These are phyloP conservation scores for Stephanodiscus minutulus DNA, from an alignment of 108 stramenopile genomes.

Conservation along the genomic window DNA sequence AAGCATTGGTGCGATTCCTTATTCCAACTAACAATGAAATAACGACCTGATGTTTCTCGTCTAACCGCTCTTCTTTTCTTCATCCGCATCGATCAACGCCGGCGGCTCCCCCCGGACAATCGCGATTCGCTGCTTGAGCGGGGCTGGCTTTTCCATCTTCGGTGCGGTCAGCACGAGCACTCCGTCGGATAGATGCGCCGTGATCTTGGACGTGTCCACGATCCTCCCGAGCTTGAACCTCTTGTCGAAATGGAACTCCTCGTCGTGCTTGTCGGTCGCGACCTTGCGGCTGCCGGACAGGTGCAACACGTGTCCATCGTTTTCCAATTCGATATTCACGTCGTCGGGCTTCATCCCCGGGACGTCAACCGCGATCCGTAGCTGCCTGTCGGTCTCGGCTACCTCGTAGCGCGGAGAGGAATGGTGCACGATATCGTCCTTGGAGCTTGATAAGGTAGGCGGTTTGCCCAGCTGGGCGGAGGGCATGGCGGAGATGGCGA, in stretches of 20 bases:
- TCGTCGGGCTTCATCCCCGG: constrained; percentile 68
- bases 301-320: constrained; percentile 47
- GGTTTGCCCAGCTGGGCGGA: constrained; percentile 17
- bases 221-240: constrained; percentile 46
- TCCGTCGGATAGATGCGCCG: constrained; percentile 46
- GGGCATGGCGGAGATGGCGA: constrained; percentile 18
- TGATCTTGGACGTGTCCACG: constrained; percentile 51
- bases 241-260: constrained; percentile 51
- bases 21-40: no score
- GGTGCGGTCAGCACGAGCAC: constrained; percentile 21
- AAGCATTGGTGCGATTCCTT: no score
- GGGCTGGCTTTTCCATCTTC: neutral
- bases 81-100: neutral
- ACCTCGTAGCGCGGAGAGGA: constrained; percentile 69
- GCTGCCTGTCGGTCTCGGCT: constrained; percentile 63
- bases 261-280: constrained; percentile 18
- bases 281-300: constrained; percentile 41
- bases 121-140: neutral
- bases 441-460: constrained; percentile 27
- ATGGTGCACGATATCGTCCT: constrained; percentile 31
- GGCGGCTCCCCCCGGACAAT: neutral
- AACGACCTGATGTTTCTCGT: no score
- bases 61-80: no score
- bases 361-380: constrained; percentile 68
- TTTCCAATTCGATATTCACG: constrained; percentile 60